Base-by-base conservation (phyloP, 2,329 filamentous ascomycete species). In the Sporothrix protearum region DNA sequence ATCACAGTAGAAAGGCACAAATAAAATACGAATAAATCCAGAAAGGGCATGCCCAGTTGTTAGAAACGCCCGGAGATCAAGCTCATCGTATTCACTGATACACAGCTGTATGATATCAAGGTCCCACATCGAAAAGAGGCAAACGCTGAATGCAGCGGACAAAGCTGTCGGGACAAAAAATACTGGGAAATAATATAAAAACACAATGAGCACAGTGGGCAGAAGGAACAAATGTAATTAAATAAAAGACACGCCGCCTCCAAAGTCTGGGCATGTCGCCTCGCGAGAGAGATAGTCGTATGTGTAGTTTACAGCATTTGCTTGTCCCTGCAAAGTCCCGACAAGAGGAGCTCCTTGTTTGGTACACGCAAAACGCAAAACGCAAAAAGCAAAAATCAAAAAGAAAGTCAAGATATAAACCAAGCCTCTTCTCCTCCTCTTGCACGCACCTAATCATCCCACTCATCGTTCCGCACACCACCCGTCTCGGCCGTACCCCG, bases 401-500 rank as follows among this genome's bases (percentile, higher is more conserved):
- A n/a, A n/a, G n/a, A n/a, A n/a, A n/a, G n/a, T n/a, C n/a, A n/a
- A n/a, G n/a, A n/a, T n/a, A n/a, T 14, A 14, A 16, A n/a, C 8
- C 22, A n/a, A 55, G 22, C 19, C 39, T 22, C 33, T 25, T 19
- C 28, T n/a, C 12, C 12, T n/a, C 2, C 30, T 16, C 1, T n/a
- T n/a, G n/a, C n/a, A n/a, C n/a, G 5, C 8, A 9, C 36, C 71
- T 59, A 75, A 19, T 75, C 73, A 3, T 71, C 57, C 75, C 75
- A 76, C 51, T 76, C 75, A 53, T 76, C 75, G 59, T 76, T 76
- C 30, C 75, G 74, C 45, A 76, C 71, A 30, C 75, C 75, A 36
- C 71, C 72, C 0, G 67, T 28, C 2, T 39, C 49, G 14, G 36
- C 69, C 5, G 57, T 28, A 33, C 39, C 47, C 30, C 69, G 47